Evolutionary conservation across 2,329 filamentous ascomycete species (phyloP).

Genomic region (Tolypocladium album): DNA sequence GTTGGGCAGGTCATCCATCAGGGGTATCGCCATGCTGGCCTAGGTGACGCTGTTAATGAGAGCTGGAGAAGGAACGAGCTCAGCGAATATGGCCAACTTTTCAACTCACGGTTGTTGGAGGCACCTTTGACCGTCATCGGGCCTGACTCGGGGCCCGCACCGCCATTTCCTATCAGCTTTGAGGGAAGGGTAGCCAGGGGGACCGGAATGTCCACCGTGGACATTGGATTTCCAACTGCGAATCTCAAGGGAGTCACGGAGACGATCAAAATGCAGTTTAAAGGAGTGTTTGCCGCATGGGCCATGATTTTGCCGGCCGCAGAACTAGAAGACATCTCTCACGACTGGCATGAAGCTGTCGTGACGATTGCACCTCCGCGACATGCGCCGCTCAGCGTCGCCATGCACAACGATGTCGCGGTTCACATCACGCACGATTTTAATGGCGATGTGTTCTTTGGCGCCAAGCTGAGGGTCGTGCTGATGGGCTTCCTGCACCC

Average conservation of each 20-base stretch:
- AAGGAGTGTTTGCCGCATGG: constrained; percentile 58
- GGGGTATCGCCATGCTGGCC: constrained; percentile 20
- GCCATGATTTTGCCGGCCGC: constrained; percentile 26
- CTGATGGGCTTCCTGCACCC: constrained; percentile 50
- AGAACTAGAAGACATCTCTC: constrained; percentile 18
- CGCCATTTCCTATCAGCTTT: constrained; percentile 44
- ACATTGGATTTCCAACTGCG: constrained; percentile 40
- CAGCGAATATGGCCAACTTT: constrained; percentile 23
- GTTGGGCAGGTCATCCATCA: constrained; percentile 27
- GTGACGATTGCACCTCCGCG: constrained; percentile 44
- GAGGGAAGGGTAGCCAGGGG: constrained; percentile 34
- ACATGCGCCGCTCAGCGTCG: constrained; percentile 32
- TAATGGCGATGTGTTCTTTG: constrained; percentile 27
- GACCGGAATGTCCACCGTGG: constrained; percentile 25
- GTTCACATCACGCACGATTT: constrained; percentile 45
- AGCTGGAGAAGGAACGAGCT: constrained; percentile 27
- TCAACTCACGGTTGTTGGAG: constrained; percentile 19
- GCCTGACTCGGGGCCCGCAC: constrained; percentile 36
- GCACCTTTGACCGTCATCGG: constrained; percentile 29
- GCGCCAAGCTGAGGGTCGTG: constrained; percentile 36
- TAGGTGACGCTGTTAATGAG: constrained; percentile 15
- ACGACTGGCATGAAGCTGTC: constrained; percentile 48
- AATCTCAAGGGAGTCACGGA: constrained; percentile 41
- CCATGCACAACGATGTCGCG: constrained; percentile 36
- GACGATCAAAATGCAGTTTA: constrained; percentile 40